Conservation (phyloP, 108 stramenopile species). For the Pseudonitzschia pungens region DNA sequence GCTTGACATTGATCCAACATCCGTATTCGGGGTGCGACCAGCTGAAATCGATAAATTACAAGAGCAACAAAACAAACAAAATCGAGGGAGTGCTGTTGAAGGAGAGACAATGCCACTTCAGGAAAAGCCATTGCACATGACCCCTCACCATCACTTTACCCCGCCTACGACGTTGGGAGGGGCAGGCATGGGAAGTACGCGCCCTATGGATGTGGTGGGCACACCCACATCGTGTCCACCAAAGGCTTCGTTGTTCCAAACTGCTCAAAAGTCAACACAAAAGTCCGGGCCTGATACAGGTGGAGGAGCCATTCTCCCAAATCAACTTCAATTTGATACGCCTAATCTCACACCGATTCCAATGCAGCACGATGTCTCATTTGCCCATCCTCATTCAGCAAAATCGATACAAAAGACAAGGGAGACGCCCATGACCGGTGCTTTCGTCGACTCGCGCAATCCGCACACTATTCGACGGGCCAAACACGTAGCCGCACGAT, state of each 20-base stretch:
- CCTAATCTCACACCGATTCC: conserved; percentile 68
- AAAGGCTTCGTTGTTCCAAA: conserved; percentile 46
- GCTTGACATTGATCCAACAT: conserved; percentile 56
- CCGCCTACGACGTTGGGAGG: conserved; percentile 20
- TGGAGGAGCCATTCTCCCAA: conserved; percentile 23
- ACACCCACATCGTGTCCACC: conserved; percentile 34
- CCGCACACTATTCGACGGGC: conserved; percentile 44
- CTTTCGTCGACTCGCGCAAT: conserved; percentile 31
- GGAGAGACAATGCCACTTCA: conserved; percentile 27
- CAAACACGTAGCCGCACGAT: conserved; percentile 48
- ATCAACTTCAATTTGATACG: conserved; percentile 49
- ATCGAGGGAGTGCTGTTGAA: not conserved
- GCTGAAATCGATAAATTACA: conserved; percentile 33
- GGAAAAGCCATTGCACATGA: conserved; percentile 31
- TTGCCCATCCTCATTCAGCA: conserved; percentile 8
- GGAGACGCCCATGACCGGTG: not conserved
- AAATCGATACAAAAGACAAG: not conserved
- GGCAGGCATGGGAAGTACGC: conserved; percentile 14
- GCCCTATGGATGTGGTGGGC: conserved; percentile 28
- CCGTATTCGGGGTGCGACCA: conserved; percentile 66
- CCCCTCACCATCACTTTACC: conserved; percentile 31
- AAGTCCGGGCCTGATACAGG: conserved; percentile 20
- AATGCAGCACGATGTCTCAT: conserved; percentile 37
- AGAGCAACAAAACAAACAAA: conserved; percentile 21
- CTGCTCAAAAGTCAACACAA: conserved; percentile 20